Evolutionary conservation across 768 basidiomycete species (phyloP).

Genomic region (Termitomyces sp.): DNA sequence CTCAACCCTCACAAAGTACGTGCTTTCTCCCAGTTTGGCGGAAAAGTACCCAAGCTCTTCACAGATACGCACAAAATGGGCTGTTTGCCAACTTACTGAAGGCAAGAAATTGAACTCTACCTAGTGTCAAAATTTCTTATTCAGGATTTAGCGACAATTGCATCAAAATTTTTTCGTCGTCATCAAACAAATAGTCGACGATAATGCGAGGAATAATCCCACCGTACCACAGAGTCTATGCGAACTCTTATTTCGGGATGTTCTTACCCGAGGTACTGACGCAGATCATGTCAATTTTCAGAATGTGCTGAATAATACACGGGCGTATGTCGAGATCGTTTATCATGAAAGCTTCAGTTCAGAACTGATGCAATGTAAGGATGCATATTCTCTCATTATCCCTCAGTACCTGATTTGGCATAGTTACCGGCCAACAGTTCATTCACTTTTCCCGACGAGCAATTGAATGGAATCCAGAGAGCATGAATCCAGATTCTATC

Average conservation of each 20-base stretch:
- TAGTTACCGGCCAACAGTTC: conserved; percentile 56
- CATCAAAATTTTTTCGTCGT: conserved; percentile 46
- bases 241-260: conserved; percentile 52
- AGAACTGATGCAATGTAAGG: conserved; percentile 54
- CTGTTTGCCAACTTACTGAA: conserved; percentile 53
- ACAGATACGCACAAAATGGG: conserved; percentile 53
- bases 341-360: conserved; percentile 46
- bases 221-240: conserved; percentile 27
- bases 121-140: too few relatives aligned
- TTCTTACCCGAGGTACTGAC: conserved; percentile 41
- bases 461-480: conserved; percentile 44
- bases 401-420: conserved; percentile 1
- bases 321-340: conserved; percentile 51
- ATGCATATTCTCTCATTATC: neutral
- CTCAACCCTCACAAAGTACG: conserved; percentile 41
- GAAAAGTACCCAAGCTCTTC: conserved; percentile 1
- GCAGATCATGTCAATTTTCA: conserved; percentile 46
- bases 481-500: conserved; percentile 52
- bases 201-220: conserved; percentile 25
- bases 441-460: conserved; percentile 48
- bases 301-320: conserved; percentile 50
- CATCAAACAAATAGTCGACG: conserved; percentile 40
- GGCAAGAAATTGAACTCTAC: conserved; percentile 25
- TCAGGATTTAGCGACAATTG: conserved; percentile 34
- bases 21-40: neutral